Base-by-base conservation (phyloP, 2,329 filamentous ascomycete species). In the Clarireedia monteithiana region DNA sequence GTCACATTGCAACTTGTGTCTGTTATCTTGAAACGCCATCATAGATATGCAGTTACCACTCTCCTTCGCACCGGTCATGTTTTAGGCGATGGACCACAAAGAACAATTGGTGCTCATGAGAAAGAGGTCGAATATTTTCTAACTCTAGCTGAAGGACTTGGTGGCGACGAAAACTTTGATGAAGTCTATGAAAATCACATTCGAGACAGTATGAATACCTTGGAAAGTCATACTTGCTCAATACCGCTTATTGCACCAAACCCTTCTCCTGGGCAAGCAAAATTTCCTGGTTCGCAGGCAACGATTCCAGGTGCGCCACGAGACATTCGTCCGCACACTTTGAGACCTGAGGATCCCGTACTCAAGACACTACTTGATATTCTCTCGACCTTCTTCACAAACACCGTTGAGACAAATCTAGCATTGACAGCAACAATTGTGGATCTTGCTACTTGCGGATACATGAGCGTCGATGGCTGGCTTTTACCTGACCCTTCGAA, bases 381-480 rank as follows among this genome's bases (percentile, higher is more conserved):
- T 6, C 72, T 99, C 10, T 80, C 86, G 46, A 85, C 79, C 0
- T 99, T 97, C 66, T 90, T 96, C 64, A 80, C 89, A 5, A 99
- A 99, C 64, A 86, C 90, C 2, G 84, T 97, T 2, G 90, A 96
- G 64, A 91, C 88, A 2, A 99, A 99, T 63, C 74, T 99, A 3
- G 88, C 87, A 0, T 77, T 96, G 1, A 97, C 92, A 0, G 89
- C 95, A 65, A 81, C 88, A 0, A 77, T 97, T 45, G 81, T 95
- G 27, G 87, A 89, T 62, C 76, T 99, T 42, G 88, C 88, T 10
- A 84, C 88, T 0, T 97, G 94, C 64, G 88, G 90, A 5, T 88
- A 89, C 60, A 86, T 96, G 67, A 83, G 85, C 20, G 78, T 96
- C 12, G 90, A 96, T 66, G 88, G 88, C n/a, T 99, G 94, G 92